Evolutionary conservation across 805 yeast genomes (phyloP).

Genomic region (Wickerhamomyces chambardii): DNA sequence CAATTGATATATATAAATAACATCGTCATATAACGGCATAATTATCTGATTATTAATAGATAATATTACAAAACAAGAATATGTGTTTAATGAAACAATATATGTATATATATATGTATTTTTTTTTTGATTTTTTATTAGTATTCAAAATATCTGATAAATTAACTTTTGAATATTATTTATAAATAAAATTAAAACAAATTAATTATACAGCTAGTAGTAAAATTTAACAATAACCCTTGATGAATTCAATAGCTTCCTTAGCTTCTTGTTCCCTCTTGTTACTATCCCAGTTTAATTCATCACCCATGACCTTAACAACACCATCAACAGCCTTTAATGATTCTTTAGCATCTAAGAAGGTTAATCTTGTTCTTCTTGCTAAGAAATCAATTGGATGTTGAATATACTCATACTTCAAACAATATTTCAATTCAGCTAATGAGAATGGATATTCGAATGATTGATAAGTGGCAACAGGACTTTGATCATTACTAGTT

Average conservation of each 20-base stretch:
- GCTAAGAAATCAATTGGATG: constrained; percentile 87
- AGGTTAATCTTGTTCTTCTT: constrained; percentile 89
- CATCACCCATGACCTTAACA: constrained; percentile 75
- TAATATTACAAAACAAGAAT: no score
- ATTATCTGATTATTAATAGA: no score
- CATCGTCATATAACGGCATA: no score
- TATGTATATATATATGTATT: no score
- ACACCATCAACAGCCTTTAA: constrained; percentile 74
- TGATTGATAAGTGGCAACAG: constrained; percentile 28
- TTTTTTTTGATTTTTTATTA: no score
- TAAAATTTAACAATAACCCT: constrained; percentile 24
- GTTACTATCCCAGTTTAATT: constrained; percentile 61
- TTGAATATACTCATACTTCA: constrained; percentile 77
- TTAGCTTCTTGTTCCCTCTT: constrained; percentile 45
- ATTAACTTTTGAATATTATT: no score
- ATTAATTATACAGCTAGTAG: no score
- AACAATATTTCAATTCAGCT: constrained; percentile 81
- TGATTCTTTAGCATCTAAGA: constrained; percentile 83
- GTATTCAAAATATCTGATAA: no score
- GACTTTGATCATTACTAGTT: constrained; percentile 16
- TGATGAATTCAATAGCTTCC: constrained; percentile 48
- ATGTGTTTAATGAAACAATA: no score
- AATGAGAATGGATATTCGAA: constrained; percentile 82
- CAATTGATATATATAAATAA: no score
- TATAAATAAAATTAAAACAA: no score